phyloP scores from a whole-genome alignment of 371 early-diverging fungal species.

The Actinomortierella wolfii region DNA sequence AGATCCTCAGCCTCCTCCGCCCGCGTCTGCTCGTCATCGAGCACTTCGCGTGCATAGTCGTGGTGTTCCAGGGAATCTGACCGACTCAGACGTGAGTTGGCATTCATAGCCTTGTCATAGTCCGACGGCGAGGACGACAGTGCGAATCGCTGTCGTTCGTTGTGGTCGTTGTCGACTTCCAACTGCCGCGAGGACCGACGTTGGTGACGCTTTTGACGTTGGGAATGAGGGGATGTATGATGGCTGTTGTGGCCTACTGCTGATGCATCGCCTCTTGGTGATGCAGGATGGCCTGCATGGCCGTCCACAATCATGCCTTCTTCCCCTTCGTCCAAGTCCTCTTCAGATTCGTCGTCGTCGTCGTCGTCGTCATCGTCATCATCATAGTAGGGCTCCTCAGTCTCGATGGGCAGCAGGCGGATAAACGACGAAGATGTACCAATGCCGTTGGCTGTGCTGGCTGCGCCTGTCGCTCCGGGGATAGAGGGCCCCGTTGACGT shows the following conservation, averaged over 20 bases:
- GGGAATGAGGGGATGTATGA: not conserved
- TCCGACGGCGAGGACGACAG: constrained; percentile 14
- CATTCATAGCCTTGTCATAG: constrained; percentile 9
- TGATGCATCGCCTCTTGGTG: too few relatives aligned
- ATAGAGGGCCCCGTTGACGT: too few relatives aligned
- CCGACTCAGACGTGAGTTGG: constrained; percentile 13
- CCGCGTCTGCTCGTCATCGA: constrained; percentile 15
- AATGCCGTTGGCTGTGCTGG: constrained; percentile 4
- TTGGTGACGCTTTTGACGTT: too few relatives aligned
- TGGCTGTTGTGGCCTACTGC: constrained; percentile 1
- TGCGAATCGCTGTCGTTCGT: not conserved
- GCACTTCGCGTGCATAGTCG: constrained; percentile 6
- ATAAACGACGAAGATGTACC: constrained; percentile 14
- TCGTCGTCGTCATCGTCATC: constrained; percentile 12
- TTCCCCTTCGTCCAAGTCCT: not conserved
- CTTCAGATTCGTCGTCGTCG: constrained; percentile 6
- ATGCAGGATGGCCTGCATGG: too few relatives aligned
- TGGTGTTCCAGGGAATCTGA: constrained; percentile 12
- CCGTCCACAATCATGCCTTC: too few relatives aligned
- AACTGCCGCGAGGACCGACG: too few relatives aligned
- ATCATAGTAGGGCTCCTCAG: constrained; percentile 22
- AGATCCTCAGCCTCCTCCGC: constrained; percentile 27
- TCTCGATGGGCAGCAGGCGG: constrained; percentile 30
- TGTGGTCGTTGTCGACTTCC: not conserved
- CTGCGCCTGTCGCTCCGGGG: too few relatives aligned